Evolutionary conservation across 768 basidiomycete genomes (phyloP).

Genomic region (Tulasnella calospora): DNA sequence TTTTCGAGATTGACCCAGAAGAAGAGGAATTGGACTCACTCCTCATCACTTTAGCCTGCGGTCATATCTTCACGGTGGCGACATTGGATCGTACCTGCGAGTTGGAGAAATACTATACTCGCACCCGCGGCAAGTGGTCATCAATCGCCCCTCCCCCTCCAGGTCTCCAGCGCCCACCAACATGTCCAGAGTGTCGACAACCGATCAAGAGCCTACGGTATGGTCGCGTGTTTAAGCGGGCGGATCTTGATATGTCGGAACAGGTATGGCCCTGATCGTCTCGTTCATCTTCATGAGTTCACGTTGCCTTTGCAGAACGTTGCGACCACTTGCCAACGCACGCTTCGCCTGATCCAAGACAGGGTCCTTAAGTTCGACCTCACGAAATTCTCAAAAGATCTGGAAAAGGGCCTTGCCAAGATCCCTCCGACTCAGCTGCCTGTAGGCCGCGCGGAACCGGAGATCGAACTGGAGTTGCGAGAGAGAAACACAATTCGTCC

Average conservation of each 20-base stretch:
- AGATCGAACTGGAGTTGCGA: not conserved
- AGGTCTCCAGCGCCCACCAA: constrained; percentile 44
- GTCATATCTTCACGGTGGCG: constrained; percentile 65
- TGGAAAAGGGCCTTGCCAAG: not conserved
- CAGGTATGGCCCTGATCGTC: constrained; percentile 30
- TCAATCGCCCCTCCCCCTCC: constrained; percentile 43
- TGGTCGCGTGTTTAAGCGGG: constrained; percentile 56
- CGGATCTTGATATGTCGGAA: constrained; percentile 60
- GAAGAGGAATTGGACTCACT: constrained; percentile 44
- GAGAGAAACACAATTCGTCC: not conserved
- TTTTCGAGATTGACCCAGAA: constrained; percentile 43
- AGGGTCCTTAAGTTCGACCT: not conserved
- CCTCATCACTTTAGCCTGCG: constrained; percentile 56
- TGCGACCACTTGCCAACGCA: constrained; percentile 47
- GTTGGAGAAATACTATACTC: constrained; percentile 49
- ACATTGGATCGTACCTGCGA: constrained; percentile 58
- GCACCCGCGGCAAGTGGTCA: constrained; percentile 41
- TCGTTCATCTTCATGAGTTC: not conserved
- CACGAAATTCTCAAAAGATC: not conserved
- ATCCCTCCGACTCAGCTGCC: not conserved
- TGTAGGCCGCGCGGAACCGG: not conserved
- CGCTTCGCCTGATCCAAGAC: not conserved
- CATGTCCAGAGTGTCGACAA: constrained; percentile 59
- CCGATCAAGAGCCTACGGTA: constrained; percentile 57
- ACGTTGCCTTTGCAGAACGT: constrained; percentile 41